Evolutionary conservation across 2,329 filamentous ascomycete species (phyloP), one percentile per base, ranked within the genome.

Genomic region (Rhexocercosporidium sp.): DNA sequence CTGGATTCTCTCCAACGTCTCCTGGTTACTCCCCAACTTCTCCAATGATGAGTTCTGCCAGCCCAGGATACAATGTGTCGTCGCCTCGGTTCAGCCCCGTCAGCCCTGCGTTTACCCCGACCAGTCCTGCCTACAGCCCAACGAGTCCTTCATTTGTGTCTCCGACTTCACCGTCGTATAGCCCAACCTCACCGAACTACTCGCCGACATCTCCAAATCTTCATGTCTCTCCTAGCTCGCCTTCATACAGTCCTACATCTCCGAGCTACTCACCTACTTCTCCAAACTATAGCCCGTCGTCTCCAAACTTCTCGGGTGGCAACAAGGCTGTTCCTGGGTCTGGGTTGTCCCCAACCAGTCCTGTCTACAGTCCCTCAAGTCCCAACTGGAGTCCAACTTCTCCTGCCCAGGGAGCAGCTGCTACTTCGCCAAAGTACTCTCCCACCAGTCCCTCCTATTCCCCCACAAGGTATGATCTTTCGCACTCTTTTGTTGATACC

Each of bases 151-250:
- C 73, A n/a, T 76, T 76, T 34, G 73, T 75, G 79, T 81, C 66
- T 79, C 83, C 72, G 79, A 96, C 90, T 41, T 96, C 92, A 70
- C 93, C 93, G 49, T 93, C 92, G 82, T 90, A 89, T 76, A 93
- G 91, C 62, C 91, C 91, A 2, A 91, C 90, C 1, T 93, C 91
- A 72, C 90, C 90, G 64, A 88, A 85, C 75, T 92, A 92, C 80
- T 90, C 88, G 37, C 88, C 89, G 12, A 90, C 88, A 20, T 92
- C 92, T 78, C 86, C 92, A 72, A 94, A 92, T 90, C 91, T 70
- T 54, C 72, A 72, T 60, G 66, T 64, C 12, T 73, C 71, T 2
- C 74, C 73, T 22, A 75, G 73, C n/a, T 73, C 71, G n/a, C 75
- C 75, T 44, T 72, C 69, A 9, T 76, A 75, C 56, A 76, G 72